Percentiles rank a stretch among this genome's conserved stretches.
Conservation (phyloP, 2,329 filamentous ascomycete genomes). For the Sclerotinia sclerotiorum region DNA sequence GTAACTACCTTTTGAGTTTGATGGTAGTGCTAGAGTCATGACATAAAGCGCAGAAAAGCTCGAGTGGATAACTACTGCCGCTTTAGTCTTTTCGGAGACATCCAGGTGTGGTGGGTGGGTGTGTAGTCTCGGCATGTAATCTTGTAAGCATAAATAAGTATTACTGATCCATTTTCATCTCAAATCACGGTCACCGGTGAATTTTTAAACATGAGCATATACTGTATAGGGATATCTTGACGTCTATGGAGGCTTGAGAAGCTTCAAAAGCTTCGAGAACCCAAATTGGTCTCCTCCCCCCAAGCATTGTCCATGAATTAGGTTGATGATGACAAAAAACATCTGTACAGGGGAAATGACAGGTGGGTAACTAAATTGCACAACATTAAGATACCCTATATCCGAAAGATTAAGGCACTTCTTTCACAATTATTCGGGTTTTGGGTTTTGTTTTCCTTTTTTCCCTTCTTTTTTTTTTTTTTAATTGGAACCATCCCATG, state of each 20-base stretch:
- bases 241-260: not conserved
- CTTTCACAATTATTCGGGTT: not conserved
- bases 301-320: not conserved
- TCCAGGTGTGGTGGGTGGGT: too few relatives aligned
- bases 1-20: too few relatives aligned
- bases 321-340: constrained; percentile 11
- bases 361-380: not conserved
- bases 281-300: too few relatives aligned
- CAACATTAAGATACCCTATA: not conserved
- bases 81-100: too few relatives aligned
- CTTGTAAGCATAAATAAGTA: not conserved
- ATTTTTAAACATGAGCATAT: not conserved
- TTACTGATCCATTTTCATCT: not conserved
- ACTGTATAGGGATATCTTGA: too few relatives aligned
- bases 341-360: not conserved
- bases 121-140: not conserved
- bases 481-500: not conserved
- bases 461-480: not conserved
- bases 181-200: not conserved
- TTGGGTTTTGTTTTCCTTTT: too few relatives aligned
- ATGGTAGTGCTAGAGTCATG: too few relatives aligned
- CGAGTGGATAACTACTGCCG: too few relatives aligned
- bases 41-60: too few relatives aligned
- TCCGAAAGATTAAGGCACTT: not conserved
- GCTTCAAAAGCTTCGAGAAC: constrained; percentile 2